Conservation (phyloP, 306 rosid species). For the Castanospermum australe region DNA sequence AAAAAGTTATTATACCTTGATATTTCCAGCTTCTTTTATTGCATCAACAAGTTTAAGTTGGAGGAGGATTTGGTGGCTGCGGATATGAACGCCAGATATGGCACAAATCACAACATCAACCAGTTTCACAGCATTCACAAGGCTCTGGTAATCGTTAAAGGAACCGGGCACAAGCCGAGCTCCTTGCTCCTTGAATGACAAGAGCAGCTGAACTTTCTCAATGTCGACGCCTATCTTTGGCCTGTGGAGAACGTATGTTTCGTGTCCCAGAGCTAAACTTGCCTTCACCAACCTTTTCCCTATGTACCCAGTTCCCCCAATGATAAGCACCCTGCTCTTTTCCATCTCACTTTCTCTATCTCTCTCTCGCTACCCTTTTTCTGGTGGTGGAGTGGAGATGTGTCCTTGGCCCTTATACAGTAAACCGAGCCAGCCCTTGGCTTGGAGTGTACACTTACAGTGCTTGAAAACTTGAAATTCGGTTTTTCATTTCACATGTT, state of each 20-base stretch:
- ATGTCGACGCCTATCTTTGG: slow-evolving; percentile 72
- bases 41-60: slow-evolving; percentile 77
- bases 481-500: not conserved
- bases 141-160: slow-evolving; percentile 47
- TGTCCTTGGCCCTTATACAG: not conserved
- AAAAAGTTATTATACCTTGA: slow-evolving; percentile 44
- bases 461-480: not conserved
- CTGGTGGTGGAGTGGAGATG: not conserved
- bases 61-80: slow-evolving; percentile 64
- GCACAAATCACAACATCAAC: slow-evolving; percentile 75
- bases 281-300: slow-evolving; percentile 80
- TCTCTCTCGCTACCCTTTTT: not conserved
- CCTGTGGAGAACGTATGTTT: slow-evolving; percentile 59
- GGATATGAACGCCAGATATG: slow-evolving; percentile 68
- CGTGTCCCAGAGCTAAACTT: slow-evolving; percentile 54
- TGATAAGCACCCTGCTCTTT: slow-evolving; percentile 57
- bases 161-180: slow-evolving; percentile 57
- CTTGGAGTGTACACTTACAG: slow-evolving; percentile 2
- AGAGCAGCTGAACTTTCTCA: slow-evolving; percentile 63
- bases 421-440: not conserved
- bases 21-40: slow-evolving; percentile 66
- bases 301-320: slow-evolving; percentile 84
- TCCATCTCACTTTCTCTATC: slow-evolving; percentile 11
- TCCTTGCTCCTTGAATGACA: slow-evolving; percentile 62
- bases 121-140: slow-evolving; percentile 57